A percentile compares a stretch with the other conserved stretches of the same genome.
phyloP scores from a whole-genome alignment of 2,329 filamentous ascomycete species.

The Talaromyces atroroseus region DNA sequence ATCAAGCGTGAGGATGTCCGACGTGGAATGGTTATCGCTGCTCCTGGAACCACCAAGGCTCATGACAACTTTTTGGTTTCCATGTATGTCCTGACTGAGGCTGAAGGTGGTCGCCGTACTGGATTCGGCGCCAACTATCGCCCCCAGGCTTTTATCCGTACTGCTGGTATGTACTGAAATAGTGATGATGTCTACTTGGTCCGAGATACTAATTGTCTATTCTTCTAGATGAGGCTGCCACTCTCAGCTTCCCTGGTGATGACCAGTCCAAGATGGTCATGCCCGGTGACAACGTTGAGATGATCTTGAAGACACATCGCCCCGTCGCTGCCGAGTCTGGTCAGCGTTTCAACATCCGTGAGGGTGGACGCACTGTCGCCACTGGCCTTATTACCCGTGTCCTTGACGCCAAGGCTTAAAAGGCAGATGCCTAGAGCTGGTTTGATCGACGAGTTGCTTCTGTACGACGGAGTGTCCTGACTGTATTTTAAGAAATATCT shows the following conservation, averaged over 20 bases:
- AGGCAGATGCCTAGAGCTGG: neutral
- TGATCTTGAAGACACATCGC: conserved; percentile 79
- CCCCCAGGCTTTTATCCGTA: conserved; percentile 93
- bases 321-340: conserved; percentile 84
- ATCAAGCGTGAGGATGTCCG: conserved; percentile 90
- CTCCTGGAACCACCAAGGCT: conserved; percentile 77
- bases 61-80: conserved; percentile 90
- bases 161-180: conserved; percentile 62
- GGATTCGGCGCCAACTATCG: conserved; percentile 96
- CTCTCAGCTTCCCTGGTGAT: conserved; percentile 80
- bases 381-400: conserved; percentile 78
- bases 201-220: neutral
- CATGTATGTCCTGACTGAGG: conserved; percentile 95
- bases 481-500: conserved; percentile 2
- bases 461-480: conserved; percentile 5
- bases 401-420: conserved; percentile 29
- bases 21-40: conserved; percentile 89
- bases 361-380: conserved; percentile 86
- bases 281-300: conserved; percentile 98
- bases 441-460: conserved; percentile 23
- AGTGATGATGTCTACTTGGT: too few relatives aligned
- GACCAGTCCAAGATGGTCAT: conserved; percentile 79
- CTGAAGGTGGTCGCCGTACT: conserved; percentile 95
- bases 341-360: conserved; percentile 96
- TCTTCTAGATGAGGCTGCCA: conserved; percentile 58